These are phyloP conservation scores for Phytophthora sp. DNA, from an alignment of 352 stramenopile species.

Conservation along the genomic window DNA sequence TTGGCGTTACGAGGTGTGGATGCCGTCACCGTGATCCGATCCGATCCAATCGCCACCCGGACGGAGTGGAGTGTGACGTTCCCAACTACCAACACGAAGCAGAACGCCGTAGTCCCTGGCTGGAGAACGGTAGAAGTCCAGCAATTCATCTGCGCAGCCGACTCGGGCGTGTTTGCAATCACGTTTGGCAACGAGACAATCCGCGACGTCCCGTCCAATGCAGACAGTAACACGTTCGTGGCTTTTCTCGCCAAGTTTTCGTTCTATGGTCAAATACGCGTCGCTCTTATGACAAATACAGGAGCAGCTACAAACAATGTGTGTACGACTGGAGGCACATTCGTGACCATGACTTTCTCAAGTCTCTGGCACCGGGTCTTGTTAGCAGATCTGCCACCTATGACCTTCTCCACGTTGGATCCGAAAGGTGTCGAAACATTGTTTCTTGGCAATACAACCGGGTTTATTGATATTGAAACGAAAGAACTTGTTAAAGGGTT, in stretches of 20 bases:
- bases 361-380: conserved; percentile 59
- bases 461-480: conserved; percentile 67
- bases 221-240: conserved; percentile 62
- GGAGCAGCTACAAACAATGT: conserved; percentile 37
- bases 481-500: conserved; percentile 78
- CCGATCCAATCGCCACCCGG: conserved; percentile 36
- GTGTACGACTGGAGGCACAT: conserved; percentile 63
- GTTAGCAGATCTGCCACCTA: conserved; percentile 64
- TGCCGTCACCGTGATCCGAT: conserved; percentile 45
- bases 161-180: conserved; percentile 61
- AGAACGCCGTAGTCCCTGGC: conserved; percentile 53
- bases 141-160: conserved; percentile 79
- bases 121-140: conserved; percentile 78
- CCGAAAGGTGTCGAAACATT: conserved; percentile 54
- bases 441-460: conserved; percentile 48
- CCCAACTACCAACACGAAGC: conserved; percentile 45
- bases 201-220: conserved; percentile 60
- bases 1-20: conserved; percentile 46
- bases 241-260: conserved; percentile 46
- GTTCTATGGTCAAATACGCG: conserved; percentile 52
- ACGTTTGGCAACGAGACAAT: conserved; percentile 65
- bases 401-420: conserved; percentile 64
- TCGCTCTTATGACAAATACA: conserved; percentile 45
- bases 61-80: conserved; percentile 64
- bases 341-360: conserved; percentile 62